Evolutionary conservation across 257 asterid genomes (phyloP).

Genomic region (Nicotiana obtusifolia): DNA sequence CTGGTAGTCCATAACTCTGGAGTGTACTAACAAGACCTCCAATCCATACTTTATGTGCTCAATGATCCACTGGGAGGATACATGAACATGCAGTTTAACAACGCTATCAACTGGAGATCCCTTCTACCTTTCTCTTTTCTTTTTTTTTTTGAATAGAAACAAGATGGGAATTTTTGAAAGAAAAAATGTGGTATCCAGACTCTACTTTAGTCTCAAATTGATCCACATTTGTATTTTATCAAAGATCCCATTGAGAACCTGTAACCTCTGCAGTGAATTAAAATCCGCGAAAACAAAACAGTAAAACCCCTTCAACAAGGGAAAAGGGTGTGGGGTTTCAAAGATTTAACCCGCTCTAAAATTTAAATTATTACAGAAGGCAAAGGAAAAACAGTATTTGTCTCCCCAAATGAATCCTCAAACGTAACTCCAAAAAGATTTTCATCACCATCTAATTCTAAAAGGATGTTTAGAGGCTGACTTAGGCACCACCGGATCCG

Average conservation of each 20-base stretch:
- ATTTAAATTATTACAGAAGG: conserved; percentile 3
- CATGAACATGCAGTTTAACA: too few relatives aligned
- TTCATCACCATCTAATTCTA: conserved; percentile 54
- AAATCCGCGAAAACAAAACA: neutral
- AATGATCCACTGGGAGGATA: too few relatives aligned
- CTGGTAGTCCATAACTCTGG: too few relatives aligned
- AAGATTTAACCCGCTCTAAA: neutral
- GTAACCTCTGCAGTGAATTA: conserved; percentile 3
- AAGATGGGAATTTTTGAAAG: neutral
- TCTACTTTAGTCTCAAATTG: neutral
- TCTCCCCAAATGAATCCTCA: conserved; percentile 27
- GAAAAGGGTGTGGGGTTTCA: neutral
- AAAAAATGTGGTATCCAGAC: neutral
- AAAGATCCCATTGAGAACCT: neutral
- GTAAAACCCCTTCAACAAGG: neutral
- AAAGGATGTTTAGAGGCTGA: neutral
- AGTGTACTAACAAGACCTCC: too few relatives aligned
- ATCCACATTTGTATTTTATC: neutral
- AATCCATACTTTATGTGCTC: too few relatives aligned
- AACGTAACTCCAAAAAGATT: conserved; percentile 28
- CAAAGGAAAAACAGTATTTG: neutral
- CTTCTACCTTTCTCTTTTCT: too few relatives aligned
- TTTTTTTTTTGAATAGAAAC: too few relatives aligned
- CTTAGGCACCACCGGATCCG: conserved; percentile 82
- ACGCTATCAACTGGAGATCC: too few relatives aligned